phyloP scores from a whole-genome alignment of 805 yeast species.

The Grigorovia transvaalensis region DNA sequence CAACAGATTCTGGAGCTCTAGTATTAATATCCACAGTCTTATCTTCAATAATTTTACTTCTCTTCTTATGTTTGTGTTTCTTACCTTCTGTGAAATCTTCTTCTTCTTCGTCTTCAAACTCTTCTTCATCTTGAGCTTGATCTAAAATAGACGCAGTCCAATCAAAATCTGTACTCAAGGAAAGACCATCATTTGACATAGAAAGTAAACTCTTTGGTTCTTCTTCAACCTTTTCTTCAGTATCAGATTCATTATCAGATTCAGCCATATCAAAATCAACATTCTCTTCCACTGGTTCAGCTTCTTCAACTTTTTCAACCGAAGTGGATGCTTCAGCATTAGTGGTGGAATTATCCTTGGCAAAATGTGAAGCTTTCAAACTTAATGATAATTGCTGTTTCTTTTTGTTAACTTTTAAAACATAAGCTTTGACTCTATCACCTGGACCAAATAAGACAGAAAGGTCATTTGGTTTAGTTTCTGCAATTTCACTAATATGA shows the following conservation, averaged over 20 bases:
- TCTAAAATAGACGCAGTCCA: constrained; percentile 90
- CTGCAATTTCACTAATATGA: constrained; percentile 77
- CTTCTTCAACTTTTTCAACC: constrained; percentile 22
- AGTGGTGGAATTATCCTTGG: constrained; percentile 27
- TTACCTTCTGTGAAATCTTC: constrained; percentile 38
- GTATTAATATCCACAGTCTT: constrained; percentile 75
- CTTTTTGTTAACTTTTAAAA: constrained; percentile 48
- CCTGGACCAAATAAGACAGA: constrained; percentile 71
- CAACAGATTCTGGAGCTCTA: constrained; percentile 81
- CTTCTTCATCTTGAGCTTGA: constrained; percentile 54
- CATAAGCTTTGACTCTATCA: constrained; percentile 79
- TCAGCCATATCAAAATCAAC: constrained; percentile 17
- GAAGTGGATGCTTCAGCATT: constrained; percentile 10
- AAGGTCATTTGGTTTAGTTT: constrained; percentile 47
- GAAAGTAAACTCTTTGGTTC: constrained; percentile 5
- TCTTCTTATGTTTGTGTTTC: constrained; percentile 39
- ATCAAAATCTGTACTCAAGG: constrained; percentile 75
- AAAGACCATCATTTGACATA: constrained; percentile 45
- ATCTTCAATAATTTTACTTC: constrained; percentile 49
- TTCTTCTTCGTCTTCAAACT: constrained; percentile 47
- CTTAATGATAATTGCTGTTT: constrained; percentile 80
- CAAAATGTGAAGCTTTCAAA: constrained; percentile 87
- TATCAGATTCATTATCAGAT: constrained; percentile 21
- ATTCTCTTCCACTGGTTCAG: constrained; percentile 27
- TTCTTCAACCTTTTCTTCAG: constrained; percentile 26